Evolutionary conservation across 352 stramenopile genomes (phyloP).

Genomic region (Elongisporangium anandrum): DNA sequence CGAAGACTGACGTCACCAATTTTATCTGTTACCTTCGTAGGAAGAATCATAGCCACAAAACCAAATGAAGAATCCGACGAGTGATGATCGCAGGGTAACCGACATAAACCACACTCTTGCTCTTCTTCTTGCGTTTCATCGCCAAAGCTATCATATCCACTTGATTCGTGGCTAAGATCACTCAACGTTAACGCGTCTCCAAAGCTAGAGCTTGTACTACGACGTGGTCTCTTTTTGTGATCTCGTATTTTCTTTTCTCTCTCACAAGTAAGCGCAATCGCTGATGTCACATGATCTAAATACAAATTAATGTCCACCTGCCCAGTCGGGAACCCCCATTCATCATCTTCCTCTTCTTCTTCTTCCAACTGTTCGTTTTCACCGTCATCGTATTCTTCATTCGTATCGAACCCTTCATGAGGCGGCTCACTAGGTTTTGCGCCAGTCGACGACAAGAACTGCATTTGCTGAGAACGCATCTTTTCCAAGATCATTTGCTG

Average conservation of each 20-base stretch:
- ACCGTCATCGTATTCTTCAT: slow-evolving; percentile 21
- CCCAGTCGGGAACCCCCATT: slow-evolving; percentile 79
- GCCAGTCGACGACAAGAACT: slow-evolving; percentile 56
- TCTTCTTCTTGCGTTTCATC: slow-evolving; percentile 22
- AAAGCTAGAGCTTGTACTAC: slow-evolving; percentile 14
- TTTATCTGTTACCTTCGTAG: slow-evolving; percentile 44
- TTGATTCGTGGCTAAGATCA: not conserved
- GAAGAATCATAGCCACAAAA: slow-evolving; percentile 65
- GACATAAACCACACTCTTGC: slow-evolving; percentile 64
- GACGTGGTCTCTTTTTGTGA: slow-evolving; percentile 25
- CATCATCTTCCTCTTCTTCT: slow-evolving; percentile 62
- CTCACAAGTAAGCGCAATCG: slow-evolving; percentile 47
- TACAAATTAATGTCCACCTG: slow-evolving; percentile 66
- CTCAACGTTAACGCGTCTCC: not conserved
- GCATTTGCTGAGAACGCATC: slow-evolving; percentile 70
- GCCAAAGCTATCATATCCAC: not conserved
- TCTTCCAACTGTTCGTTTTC: slow-evolving; percentile 41
- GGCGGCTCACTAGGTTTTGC: slow-evolving; percentile 7
- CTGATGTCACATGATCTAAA: slow-evolving; percentile 58
- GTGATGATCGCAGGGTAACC: slow-evolving; percentile 42
- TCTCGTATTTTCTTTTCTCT: slow-evolving; percentile 30
- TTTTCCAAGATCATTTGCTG: slow-evolving; percentile 69
- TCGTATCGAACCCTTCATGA: slow-evolving; percentile 3
- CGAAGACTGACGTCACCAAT: slow-evolving; percentile 10
- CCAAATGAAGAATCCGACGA: slow-evolving; percentile 47